phyloP scores from a whole-genome alignment of 352 stramenopile genomes.

The Thalassiosira mediterranea region DNA sequence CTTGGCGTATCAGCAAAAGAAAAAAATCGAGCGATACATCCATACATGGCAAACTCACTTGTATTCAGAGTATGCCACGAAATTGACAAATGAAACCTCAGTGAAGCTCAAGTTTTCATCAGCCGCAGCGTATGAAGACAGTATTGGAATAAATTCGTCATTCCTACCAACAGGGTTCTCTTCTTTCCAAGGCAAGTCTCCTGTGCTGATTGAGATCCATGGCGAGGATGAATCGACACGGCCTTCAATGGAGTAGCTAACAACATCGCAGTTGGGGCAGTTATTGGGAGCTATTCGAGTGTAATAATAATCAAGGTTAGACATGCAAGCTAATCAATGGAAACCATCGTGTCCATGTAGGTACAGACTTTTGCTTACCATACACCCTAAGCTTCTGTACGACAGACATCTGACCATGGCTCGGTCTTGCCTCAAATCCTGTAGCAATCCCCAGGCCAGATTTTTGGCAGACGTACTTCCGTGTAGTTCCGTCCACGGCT shows the following conservation, averaged over 20 bases:
- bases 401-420: background rate
- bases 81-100: background rate
- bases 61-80: background rate
- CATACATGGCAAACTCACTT: background rate
- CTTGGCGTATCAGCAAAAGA: background rate
- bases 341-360: no score
- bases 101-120: background rate
- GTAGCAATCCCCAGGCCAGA: background rate
- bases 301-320: no score
- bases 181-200: slow-evolving; percentile 1
- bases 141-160: background rate
- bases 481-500: background rate
- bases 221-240: slow-evolving; percentile 9
- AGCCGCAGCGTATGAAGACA: background rate
- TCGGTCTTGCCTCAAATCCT: background rate
- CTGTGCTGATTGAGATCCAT: background rate
- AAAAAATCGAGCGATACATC: background rate
- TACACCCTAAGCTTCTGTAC: background rate
- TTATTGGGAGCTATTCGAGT: background rate
- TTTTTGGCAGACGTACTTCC: background rate
- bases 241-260: background rate
- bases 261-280: background rate
- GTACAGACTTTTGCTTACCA: background rate
- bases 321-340: no score
- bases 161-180: background rate